These are phyloP conservation scores for Penicillium mononematosum DNA, from an alignment of 495 filamentous ascomycete genomes.

Conservation along the genomic window DNA sequence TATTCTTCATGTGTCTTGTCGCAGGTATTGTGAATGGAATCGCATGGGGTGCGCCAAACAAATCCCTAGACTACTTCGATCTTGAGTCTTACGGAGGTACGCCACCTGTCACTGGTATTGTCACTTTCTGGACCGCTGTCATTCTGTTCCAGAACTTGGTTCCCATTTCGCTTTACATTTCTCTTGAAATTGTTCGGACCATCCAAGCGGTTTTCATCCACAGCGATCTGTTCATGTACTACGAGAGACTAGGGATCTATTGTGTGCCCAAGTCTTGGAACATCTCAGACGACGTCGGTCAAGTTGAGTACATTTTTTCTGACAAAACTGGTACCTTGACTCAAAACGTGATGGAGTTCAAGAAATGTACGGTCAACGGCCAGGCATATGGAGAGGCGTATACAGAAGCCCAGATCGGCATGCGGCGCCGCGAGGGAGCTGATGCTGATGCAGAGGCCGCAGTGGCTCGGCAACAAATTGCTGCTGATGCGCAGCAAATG, in stretches of 20 bases:
- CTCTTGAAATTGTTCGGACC: constrained; percentile 92
- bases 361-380: constrained; percentile 94
- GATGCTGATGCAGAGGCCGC: constrained; percentile 79
- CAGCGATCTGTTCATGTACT: constrained; percentile 94
- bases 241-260: constrained; percentile 86
- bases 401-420: constrained; percentile 92
- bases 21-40: constrained; percentile 82
- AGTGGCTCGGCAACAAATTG: constrained; percentile 74
- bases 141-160: constrained; percentile 99
- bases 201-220: constrained; percentile 97
- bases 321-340: constrained; percentile 99
- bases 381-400: constrained; percentile 95
- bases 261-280: constrained; percentile 99
- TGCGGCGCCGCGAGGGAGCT: constrained; percentile 86
- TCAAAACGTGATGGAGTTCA: constrained; percentile 99
- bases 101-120: constrained; percentile 78
- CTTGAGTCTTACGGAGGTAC: constrained; percentile 78
- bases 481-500: constrained; percentile 69
- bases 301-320: constrained; percentile 99
- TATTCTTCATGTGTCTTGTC: constrained; percentile 87
- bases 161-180: constrained; percentile 96
- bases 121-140: constrained; percentile 92
- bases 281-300: constrained; percentile 95
- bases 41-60: constrained; percentile 70
- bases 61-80: constrained; percentile 81